Evolutionary conservation across 169 alveolate species (phyloP).

Genomic region (Plasmodium relictum): DNA sequence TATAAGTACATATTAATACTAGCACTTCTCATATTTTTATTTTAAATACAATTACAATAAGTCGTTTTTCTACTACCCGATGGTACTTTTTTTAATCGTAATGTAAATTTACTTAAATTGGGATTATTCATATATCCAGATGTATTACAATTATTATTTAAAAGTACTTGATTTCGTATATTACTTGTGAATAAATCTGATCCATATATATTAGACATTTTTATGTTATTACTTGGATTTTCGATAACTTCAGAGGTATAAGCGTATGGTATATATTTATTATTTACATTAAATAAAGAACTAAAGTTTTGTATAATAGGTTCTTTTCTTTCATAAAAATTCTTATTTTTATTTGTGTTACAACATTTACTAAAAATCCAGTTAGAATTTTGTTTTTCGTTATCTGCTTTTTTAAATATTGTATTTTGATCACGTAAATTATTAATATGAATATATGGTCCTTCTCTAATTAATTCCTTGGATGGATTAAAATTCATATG

Average conservation of each 20-base stretch:
- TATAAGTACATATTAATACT: neutral
- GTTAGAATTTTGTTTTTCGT: constrained; percentile 24
- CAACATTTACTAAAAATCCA: constrained; percentile 67
- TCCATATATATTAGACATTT: constrained; percentile 49
- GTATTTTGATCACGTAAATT: constrained; percentile 27
- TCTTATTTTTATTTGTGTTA: constrained; percentile 3
- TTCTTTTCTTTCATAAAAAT: constrained; percentile 50
- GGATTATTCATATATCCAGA: constrained; percentile 6
- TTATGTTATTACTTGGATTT: constrained; percentile 25
- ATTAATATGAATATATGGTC: constrained; percentile 30
- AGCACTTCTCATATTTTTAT: neutral
- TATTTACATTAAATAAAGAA: constrained; percentile 59
- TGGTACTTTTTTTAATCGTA: constrained; percentile 21
- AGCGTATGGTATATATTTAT: constrained; percentile 52
- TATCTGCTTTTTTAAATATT: constrained; percentile 10
- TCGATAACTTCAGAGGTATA: constrained; percentile 1
- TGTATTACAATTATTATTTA: constrained; percentile 20
- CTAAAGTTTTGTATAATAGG: constrained; percentile 52
- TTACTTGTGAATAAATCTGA: constrained; percentile 37
- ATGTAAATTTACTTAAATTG: constrained; percentile 2
- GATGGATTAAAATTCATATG: constrained; percentile 33
- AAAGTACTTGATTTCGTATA: constrained; percentile 3
- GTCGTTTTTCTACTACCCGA: constrained; percentile 23
- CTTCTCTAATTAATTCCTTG: constrained; percentile 16
- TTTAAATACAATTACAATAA: constrained; percentile 66